A percentile compares a stretch with the other conserved stretches of the same genome.
phyloP scores from a whole-genome alignment of 176 grass and related monocot genomes.

The Saccharum spontaneum region DNA sequence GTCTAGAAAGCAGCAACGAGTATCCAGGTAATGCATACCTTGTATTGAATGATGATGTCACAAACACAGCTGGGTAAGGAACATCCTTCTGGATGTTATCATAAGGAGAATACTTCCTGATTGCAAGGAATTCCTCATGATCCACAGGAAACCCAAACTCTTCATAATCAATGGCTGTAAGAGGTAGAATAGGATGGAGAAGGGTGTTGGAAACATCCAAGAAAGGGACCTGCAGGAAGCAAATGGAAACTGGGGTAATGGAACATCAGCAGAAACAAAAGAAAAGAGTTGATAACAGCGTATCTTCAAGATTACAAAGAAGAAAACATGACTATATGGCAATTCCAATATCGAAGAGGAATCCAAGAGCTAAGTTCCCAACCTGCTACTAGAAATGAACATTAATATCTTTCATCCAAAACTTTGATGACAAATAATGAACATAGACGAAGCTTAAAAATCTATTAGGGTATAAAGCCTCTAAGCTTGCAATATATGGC shows the following conservation, averaged over 20 bases:
- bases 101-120: constrained; percentile 92
- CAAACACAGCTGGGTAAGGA: constrained; percentile 86
- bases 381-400: not conserved
- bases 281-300: constrained; percentile 9
- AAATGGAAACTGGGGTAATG: constrained; percentile 19
- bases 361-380: not conserved
- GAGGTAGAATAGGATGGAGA: constrained; percentile 83
- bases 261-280: not conserved
- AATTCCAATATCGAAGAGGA: not conserved
- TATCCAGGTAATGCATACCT: constrained; percentile 40
- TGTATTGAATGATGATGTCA: constrained; percentile 93
- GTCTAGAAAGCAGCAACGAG: not conserved
- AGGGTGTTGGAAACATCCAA: constrained; percentile 95
- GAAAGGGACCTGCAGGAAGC: constrained; percentile 72
- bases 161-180: constrained; percentile 90
- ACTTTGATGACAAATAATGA: constrained; percentile 13
- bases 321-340: not conserved
- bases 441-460: not conserved
- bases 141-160: constrained; percentile 93
- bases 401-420: not conserved
- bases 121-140: constrained; percentile 83
- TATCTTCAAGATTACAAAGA: not conserved
- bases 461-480: not conserved
- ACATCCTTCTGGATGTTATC: constrained; percentile 89
- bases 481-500: not conserved